phyloP scores from a whole-genome alignment of 2,329 filamentous ascomycete genomes.

The Coniochaeta sp. region DNA sequence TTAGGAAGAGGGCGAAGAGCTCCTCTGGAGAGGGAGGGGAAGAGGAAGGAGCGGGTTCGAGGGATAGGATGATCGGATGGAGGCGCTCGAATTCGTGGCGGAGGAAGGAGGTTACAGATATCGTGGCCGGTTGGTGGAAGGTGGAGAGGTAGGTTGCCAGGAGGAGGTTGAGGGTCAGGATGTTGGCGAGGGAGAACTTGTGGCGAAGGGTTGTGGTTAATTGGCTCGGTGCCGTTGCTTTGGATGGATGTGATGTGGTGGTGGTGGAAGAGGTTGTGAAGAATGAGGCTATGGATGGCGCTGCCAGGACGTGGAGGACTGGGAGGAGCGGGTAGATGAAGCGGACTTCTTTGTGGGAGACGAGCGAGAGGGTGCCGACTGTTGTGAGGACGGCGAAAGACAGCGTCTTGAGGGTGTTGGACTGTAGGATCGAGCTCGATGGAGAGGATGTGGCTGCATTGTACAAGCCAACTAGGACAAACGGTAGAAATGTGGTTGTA shows the following conservation, averaged over 20 bases:
- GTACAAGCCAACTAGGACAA: slow-evolving; percentile 60
- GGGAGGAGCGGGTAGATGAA: slow-evolving; percentile 94
- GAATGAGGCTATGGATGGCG: slow-evolving; percentile 58
- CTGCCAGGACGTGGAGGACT: slow-evolving; percentile 73
- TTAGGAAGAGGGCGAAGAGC: slow-evolving; percentile 72
- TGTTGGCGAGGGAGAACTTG: slow-evolving; percentile 46
- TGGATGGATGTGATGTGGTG: slow-evolving; percentile 16
- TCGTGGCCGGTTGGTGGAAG: slow-evolving; percentile 73
- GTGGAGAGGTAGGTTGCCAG: slow-evolving; percentile 69
- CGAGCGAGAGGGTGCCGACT: slow-evolving; percentile 59
- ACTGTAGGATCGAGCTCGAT: slow-evolving; percentile 24
- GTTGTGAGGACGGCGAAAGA: slow-evolving; percentile 53
- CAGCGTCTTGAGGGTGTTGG: slow-evolving; percentile 45
- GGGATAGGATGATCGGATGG: slow-evolving; percentile 33
- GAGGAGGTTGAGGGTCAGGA: slow-evolving; percentile 60
- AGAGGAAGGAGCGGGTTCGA: too few relatives aligned
- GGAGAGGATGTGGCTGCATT: slow-evolving; percentile 31
- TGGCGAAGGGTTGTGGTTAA: slow-evolving; percentile 34
- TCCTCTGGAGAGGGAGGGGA: slow-evolving; percentile 30
- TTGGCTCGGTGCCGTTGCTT: too few relatives aligned
- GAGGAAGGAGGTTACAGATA: slow-evolving; percentile 68
- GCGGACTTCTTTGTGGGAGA: slow-evolving; percentile 94
- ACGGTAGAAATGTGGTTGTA: slow-evolving; percentile 76
- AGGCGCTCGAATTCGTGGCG: slow-evolving; percentile 63
- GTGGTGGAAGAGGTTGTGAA: slow-evolving; percentile 40